Evolutionary conservation across 2,329 filamentous ascomycete genomes (phyloP), one percentile per base, ranked within the genome.

Genomic region (Cladosporium sp.): DNA sequence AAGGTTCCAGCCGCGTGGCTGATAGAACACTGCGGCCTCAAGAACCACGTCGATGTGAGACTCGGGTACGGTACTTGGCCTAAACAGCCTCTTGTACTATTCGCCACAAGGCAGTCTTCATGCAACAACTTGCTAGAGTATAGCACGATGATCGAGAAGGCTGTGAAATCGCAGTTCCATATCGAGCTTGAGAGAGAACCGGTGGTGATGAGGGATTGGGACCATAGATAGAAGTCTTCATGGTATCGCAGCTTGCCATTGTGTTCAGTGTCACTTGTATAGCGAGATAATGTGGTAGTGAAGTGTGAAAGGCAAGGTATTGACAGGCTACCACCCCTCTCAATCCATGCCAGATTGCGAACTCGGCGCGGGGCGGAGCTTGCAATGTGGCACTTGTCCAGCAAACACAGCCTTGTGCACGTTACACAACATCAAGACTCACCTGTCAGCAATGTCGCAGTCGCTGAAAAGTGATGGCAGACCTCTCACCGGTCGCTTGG

Each of bases 1-100:
- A 49, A 49, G n/a, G 59, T 61, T 36, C 59, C 59, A 49, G 59
- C 59, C n/a, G 59, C 59, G 21, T 61, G 59, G 59, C 30, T 61
- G 14, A 61, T 61, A 41, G 41, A 61, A 11, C 59, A 49, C 8
- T 51, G 59, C 10, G 59, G 59, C 28, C 59, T 61, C 44, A 51
- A 61, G 21, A n/a, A 49, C 14, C 59, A 61, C 21, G 18, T 32
- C 11, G 26, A 47, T 34, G 15, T n/a, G n/a, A n/a, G 26, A n/a
- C 26, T 61, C 4, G 59, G 59, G 26, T 61, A 32, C n/a, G 59
- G 59, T 12, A 51, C 41, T 1, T 61, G 59, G 59, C 21, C 26
- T 32, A 11, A 12, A 14, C 59, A 61, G 41, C 41, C 59, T 32
- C 59, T 61, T n/a, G 41, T 61, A 6, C 3, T 61, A 8, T 61